Base-by-base conservation (phyloP, 2,329 filamentous ascomycete species). In the Gaeumannomyces sp. region DNA sequence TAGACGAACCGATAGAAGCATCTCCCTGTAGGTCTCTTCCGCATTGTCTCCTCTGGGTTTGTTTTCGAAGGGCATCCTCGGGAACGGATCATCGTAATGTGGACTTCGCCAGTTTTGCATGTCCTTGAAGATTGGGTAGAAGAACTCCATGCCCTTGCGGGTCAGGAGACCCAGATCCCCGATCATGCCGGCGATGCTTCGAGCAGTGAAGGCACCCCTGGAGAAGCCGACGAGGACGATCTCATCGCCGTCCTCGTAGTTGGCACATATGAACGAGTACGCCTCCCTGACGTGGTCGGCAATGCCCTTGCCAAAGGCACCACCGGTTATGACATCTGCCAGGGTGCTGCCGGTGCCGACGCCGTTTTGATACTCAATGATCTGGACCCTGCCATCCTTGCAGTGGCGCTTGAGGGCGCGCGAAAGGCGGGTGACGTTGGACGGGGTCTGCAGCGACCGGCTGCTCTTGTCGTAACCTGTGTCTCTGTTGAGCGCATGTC, bases 251-350 rank as follows among this genome's bases (percentile, higher is more conserved):
- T 81, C 79, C 64, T 79, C 78, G 69, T 87, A 88, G 73, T 88
- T 89, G 69, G 83, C 81, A 64, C 84, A 86, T 2, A 88, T 76
- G 70, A 87, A 89, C 5, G 81, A 79, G 70, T 89, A 89, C 1
- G 85, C 83, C 71, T 88, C 85, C 16, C 85, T 81, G 64, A 89
- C 81, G 65, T 89, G 69, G 70, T 85, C 83, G 31, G 80, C 76
- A 58, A 87, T 79, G 1, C 84, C 83, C 22, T 78, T 73, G 2
- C 84, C 83, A 69, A 86, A 84, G 2, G 82, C 80, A 59, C 84
- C 84, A 7, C 84, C 83, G 0, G 80, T 79, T 22, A 86, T 67
- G 59, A 77, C 76, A 65, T 85, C 82, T n/a, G 84, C 64, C 35
- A 77, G 68, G 59, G 78, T 79, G 67, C 79, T 79, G 1, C 80